These are phyloP conservation scores for Aspergillus pseudotamarii DNA, from an alignment of 2,329 filamentous ascomycete species.

Conservation along the genomic window DNA sequence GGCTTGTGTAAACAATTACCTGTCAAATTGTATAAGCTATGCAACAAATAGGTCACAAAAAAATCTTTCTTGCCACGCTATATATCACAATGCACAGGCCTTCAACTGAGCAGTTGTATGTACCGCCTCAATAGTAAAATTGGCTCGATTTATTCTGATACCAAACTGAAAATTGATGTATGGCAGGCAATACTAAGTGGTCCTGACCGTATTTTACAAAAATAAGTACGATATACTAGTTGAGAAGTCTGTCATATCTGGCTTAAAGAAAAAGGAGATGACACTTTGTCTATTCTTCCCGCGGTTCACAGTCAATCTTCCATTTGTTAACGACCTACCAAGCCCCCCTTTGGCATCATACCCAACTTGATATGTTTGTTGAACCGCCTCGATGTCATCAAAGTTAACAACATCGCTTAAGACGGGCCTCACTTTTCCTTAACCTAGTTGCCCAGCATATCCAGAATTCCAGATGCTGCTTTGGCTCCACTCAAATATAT, in stretches of 20 bases:
- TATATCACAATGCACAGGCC: not conserved
- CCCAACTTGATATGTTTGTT: slow-evolving; percentile 45
- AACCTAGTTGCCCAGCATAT: slow-evolving; percentile 44
- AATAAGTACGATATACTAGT: not conserved
- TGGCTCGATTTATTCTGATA: not conserved
- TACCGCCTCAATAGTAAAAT: not conserved
- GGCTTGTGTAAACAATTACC: not conserved
- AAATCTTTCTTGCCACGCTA: not conserved
- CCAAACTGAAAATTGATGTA: not conserved
- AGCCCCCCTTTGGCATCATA: slow-evolving; percentile 46
- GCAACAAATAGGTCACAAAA: not conserved
- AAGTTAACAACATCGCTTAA: slow-evolving; percentile 46
- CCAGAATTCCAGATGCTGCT: slow-evolving; percentile 50
- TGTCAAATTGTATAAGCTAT: not conserved
- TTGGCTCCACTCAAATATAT: slow-evolving; percentile 48
- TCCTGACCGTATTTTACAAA: not conserved
- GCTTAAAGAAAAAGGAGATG: not conserved
- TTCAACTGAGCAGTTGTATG: not conserved
- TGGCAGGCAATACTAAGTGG: not conserved
- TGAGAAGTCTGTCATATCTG: not conserved
- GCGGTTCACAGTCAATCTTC: not conserved
- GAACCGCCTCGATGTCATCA: slow-evolving; percentile 48
- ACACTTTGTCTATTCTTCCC: not conserved
- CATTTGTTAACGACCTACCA: slow-evolving; percentile 38
- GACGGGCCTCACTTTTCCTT: slow-evolving; percentile 50